Evolutionary conservation across 257 asterid genomes (phyloP), one percentile per base, ranked within the genome.

Genomic region (Thymus mandschuricus): DNA sequence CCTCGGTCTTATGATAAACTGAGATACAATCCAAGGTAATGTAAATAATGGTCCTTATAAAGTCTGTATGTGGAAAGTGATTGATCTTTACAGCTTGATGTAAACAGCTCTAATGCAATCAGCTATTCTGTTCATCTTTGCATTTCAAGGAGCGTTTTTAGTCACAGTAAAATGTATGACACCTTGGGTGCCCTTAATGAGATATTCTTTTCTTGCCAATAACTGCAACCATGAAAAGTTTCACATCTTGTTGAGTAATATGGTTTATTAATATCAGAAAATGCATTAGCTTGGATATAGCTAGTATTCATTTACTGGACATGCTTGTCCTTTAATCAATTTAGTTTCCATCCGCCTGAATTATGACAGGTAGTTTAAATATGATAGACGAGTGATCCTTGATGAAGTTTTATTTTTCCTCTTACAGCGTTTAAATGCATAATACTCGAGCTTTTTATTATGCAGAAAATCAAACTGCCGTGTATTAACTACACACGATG

Each of bases 1-100:
- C 99, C 98, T 58, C 97, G 96, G 66, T 94, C 99, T 15, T 94
- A 94, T 64, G 99, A 94, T 80, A 94, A 87, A 84, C 80, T 94
- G 75, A 83, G 99, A 80, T 82, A 86, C 74, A 79, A 94, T 82
- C 95, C 97, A 71, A 88, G 98, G 99, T 94, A 85, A 71, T 50
- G 66, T 31, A 21, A 21, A 21, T 38, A 65, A 41, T 49, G 58
- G 68, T 34, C 65, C 63, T 61, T 72, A 10, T 31, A 45, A 69
- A 10, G 48, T 45, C 51, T 44, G 58, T 75, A 61, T 60, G 56
- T 69, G 62, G 56, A 71, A 59, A 74, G n/a, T 69, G 31, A 60
- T 45, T 60, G n/a, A 21, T 64, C 31, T 67, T 57, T 60, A 35
- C 43, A 35, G 65, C 66, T 73, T 38, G 52, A 58, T 50, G 9